Percentiles rank a stretch among this genome's conserved stretches.
Conservation (phyloP, 2,329 filamentous ascomycete species). For the Anisogramma anomala region DNA sequence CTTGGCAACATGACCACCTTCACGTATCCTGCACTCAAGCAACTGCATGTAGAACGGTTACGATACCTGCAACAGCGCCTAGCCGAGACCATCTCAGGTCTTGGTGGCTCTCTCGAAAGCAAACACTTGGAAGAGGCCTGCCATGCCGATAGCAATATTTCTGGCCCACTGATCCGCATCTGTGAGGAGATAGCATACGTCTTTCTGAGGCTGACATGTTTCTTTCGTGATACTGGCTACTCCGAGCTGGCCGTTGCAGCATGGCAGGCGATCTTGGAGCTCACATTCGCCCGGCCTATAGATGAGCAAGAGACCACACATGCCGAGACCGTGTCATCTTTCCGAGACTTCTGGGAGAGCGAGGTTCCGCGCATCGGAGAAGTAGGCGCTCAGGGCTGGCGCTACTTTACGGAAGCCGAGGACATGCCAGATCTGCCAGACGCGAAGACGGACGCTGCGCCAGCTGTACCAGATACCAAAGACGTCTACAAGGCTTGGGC, state of each 20-base stretch:
- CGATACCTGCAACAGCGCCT: slow-evolving; percentile 22
- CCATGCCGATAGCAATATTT: not conserved
- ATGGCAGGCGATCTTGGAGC: slow-evolving; percentile 76
- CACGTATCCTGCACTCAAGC: slow-evolving; percentile 53
- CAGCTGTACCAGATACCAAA: slow-evolving; percentile 21
- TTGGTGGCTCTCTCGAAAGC: not conserved
- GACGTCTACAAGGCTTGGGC: slow-evolving; percentile 43
- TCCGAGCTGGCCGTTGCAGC: slow-evolving; percentile 62
- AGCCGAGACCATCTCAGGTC: not conserved
- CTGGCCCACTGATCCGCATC: slow-evolving; percentile 8
- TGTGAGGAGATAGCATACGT: slow-evolving; percentile 51
- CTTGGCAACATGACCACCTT: slow-evolving; percentile 59
- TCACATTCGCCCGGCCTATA: slow-evolving; percentile 49
- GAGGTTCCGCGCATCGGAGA: slow-evolving; percentile 75
- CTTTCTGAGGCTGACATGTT: slow-evolving; percentile 60
- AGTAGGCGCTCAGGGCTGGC: slow-evolving; percentile 58
- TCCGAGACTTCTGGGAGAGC: slow-evolving; percentile 77
- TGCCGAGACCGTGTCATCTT: slow-evolving; percentile 26
- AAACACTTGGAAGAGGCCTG: not conserved
- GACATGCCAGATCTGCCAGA: slow-evolving; percentile 32
- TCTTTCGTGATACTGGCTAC: slow-evolving; percentile 68
- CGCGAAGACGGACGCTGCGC: slow-evolving; percentile 19
- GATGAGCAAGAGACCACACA: slow-evolving; percentile 7
- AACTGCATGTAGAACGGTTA: slow-evolving; percentile 48
- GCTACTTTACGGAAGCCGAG: slow-evolving; percentile 30